Percentiles rank a stretch among this genome's conserved stretches.
Evolutionary conservation across 139 green algal genomes (phyloP).

Genomic region (Pleodorina starrii): DNA sequence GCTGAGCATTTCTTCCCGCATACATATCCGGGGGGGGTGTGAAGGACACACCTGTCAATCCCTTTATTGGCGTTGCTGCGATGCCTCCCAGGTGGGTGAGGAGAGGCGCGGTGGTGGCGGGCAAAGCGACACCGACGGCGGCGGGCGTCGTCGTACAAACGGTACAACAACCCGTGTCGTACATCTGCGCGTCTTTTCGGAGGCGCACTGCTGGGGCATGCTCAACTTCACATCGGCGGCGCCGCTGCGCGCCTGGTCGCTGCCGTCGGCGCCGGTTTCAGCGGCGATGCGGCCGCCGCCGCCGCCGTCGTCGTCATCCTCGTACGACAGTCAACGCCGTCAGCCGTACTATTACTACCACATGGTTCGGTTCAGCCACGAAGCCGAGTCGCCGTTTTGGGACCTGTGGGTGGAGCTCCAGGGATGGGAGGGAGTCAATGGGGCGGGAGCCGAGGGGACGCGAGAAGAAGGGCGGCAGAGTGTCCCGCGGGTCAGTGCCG

Average conservation of each 20-base stretch:
- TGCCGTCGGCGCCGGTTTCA: conserved; percentile 16
- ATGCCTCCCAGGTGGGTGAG: background rate
- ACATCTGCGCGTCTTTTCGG: conserved; percentile 24
- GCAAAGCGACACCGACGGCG: too few species aligned
- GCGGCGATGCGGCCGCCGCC: background rate
- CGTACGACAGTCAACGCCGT: background rate
- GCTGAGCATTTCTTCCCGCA: too few species aligned
- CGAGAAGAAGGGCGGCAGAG: too few species aligned
- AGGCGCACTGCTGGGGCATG: conserved; percentile 34
- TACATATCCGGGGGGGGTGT: too few species aligned
- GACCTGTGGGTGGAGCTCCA: conserved; percentile 35
- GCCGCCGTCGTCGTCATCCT: background rate
- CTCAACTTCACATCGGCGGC: conserved; percentile 29
- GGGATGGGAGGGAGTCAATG: background rate
- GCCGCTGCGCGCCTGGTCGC: background rate
- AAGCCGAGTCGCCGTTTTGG: conserved; percentile 19
- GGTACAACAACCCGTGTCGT: background rate
- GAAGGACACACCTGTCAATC: too few species aligned
- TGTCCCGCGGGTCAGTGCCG: too few species aligned
- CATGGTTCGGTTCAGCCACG: conserved; percentile 44
- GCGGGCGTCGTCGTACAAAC: too few species aligned
- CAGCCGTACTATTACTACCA: background rate
- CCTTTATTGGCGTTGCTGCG: background rate
- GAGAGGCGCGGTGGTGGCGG: too few species aligned
- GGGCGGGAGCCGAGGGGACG: too few species aligned